Evolutionary conservation across 176 grass and related monocot genomes (phyloP).

Genomic region (Bothriochloa decipiens): DNA sequence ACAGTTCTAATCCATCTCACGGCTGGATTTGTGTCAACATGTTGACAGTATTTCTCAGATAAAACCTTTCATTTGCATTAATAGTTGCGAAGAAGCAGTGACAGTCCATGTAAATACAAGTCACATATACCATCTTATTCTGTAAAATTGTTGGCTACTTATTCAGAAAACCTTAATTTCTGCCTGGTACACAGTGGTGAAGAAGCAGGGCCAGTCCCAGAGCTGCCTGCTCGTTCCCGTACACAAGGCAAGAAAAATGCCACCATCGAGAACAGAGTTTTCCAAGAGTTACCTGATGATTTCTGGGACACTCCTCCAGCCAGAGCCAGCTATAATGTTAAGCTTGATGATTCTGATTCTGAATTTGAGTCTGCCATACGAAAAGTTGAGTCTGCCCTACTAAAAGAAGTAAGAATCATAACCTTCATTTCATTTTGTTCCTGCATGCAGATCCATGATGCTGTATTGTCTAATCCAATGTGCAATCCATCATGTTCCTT

Average conservation of each 20-base stretch:
- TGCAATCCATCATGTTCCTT: not conserved
- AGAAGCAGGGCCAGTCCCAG: constrained; percentile 76
- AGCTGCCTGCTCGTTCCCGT: constrained; percentile 38
- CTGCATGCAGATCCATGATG: not conserved
- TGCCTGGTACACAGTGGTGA: constrained; percentile 63
- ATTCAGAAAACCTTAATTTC: constrained; percentile 36
- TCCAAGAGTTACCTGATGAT: constrained; percentile 48
- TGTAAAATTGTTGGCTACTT: not conserved
- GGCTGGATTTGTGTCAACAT: not conserved
- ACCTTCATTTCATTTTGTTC: constrained; percentile 31
- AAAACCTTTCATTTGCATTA: not conserved
- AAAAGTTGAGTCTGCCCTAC: constrained; percentile 53
- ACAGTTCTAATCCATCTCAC: not conserved
- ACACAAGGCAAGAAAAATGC: constrained; percentile 40
- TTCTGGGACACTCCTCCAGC: constrained; percentile 39
- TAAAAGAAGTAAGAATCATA: constrained; percentile 62
- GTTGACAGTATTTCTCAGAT: not conserved
- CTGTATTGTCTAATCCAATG: not conserved
- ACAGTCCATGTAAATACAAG: not conserved
- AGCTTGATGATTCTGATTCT: constrained; percentile 51
- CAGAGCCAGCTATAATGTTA: constrained; percentile 25
- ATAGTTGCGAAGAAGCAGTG: not conserved
- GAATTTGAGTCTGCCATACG: constrained; percentile 54
- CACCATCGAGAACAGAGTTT: constrained; percentile 27
- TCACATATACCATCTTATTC: constrained; percentile 5